These are phyloP conservation scores for Pyrus bretschneideri DNA, from an alignment of 306 rosid genomes.

Conservation along the genomic window DNA sequence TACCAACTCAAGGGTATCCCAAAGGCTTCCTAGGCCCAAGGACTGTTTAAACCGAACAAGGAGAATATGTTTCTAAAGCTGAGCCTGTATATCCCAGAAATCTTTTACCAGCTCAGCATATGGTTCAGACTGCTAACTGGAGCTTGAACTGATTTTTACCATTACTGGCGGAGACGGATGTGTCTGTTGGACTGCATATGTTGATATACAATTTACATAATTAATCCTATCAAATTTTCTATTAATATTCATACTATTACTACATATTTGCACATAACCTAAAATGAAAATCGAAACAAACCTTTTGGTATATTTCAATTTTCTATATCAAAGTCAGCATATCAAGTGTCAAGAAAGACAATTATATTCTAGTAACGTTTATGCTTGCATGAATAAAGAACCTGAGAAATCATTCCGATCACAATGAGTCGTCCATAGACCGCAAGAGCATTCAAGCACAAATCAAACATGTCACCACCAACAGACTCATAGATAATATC, in stretches of 20 bases:
- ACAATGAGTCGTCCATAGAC: constrained; percentile 72
- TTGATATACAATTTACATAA: no score
- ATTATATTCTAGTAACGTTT: background rate
- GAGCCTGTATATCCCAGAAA: background rate
- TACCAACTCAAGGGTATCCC: no score
- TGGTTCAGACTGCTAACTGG: background rate
- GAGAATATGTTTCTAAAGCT: background rate
- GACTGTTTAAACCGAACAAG: background rate
- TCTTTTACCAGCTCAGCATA: background rate
- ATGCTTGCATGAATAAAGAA: constrained; percentile 21
- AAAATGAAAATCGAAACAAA: background rate
- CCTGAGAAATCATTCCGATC: constrained; percentile 99
- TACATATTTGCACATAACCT: background rate
- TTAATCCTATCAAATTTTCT: no score
- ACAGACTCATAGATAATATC: constrained; percentile 93
- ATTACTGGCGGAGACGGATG: no score
- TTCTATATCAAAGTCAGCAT: background rate
- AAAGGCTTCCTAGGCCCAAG: no score
- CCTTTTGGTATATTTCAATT: background rate
- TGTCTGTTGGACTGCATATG: no score
- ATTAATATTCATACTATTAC: no score
- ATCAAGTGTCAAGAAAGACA: background rate
- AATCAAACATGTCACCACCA: constrained; percentile 83
- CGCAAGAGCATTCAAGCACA: constrained; percentile 87
- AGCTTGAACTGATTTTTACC: background rate